Conservation (phyloP, 23 red algal genomes). For the Gracilaria domingensis region DNA sequence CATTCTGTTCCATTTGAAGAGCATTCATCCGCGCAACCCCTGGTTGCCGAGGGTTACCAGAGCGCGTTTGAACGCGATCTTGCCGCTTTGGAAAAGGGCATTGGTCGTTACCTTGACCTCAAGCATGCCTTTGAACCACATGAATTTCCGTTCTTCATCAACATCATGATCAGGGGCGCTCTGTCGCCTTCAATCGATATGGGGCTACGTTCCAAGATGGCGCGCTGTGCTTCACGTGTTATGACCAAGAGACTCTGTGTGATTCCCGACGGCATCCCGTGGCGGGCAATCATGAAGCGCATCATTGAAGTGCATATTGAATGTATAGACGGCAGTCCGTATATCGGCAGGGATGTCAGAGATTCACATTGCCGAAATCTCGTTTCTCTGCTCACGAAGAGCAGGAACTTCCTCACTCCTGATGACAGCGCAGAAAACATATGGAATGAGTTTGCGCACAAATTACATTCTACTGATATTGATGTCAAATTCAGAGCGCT, state of each 20-base stretch:
- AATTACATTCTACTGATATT: slow-evolving; percentile 13
- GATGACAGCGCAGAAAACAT: slow-evolving; percentile 65
- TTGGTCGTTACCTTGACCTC: slow-evolving; percentile 75
- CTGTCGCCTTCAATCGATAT: slow-evolving; percentile 69
- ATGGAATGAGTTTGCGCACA: slow-evolving; percentile 62
- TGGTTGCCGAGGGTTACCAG: slow-evolving; percentile 65
- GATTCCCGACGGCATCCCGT: slow-evolving; percentile 64
- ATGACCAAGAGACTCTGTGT: slow-evolving; percentile 55
- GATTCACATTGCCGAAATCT: slow-evolving; percentile 85
- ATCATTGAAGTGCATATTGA: slow-evolving; percentile 77
- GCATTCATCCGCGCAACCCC: not conserved
- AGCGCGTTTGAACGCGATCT: slow-evolving; percentile 70
- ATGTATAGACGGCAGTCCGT: slow-evolving; percentile 72
- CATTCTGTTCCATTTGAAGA: not conserved
- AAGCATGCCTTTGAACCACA: slow-evolving; percentile 60
- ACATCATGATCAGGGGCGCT: slow-evolving; percentile 60
- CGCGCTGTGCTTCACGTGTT: slow-evolving; percentile 54
- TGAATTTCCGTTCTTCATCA: slow-evolving; percentile 56
- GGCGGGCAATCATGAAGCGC: slow-evolving; percentile 69
- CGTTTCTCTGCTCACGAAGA: slow-evolving; percentile 66
- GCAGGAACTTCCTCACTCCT: slow-evolving; percentile 52
- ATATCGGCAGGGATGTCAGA: slow-evolving; percentile 86
- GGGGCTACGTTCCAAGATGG: slow-evolving; percentile 84
- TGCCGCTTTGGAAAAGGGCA: slow-evolving; percentile 81
- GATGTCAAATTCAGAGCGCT: slow-evolving; percentile 58